phyloP scores from a whole-genome alignment of 2,329 filamentous ascomycete species.

The Diaporthe sp. region DNA sequence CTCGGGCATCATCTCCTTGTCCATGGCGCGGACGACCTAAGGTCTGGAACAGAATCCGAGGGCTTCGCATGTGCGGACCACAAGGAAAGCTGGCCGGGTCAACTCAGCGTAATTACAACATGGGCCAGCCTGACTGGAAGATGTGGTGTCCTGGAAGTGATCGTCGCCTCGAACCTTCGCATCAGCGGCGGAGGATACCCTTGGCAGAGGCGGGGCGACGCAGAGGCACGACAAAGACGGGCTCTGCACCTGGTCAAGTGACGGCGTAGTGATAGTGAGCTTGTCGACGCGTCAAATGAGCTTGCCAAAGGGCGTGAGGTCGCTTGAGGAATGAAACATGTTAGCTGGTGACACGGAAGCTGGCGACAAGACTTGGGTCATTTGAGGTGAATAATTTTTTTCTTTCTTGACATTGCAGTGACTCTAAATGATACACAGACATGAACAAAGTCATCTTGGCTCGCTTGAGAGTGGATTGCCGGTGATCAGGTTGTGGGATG shows the following conservation, averaged over 20 bases:
- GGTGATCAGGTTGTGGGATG: slow-evolving; percentile 14
- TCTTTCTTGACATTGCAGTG: slow-evolving; percentile 13
- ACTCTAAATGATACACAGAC: slow-evolving; percentile 30
- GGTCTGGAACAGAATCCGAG: not conserved
- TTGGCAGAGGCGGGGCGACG: not conserved
- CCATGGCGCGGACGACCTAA: slow-evolving; percentile 20
- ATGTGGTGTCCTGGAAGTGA: not conserved
- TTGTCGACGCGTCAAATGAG: slow-evolving; percentile 20
- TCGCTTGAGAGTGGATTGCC: slow-evolving; percentile 1
- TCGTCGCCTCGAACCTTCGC: not conserved
- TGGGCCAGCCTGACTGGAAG: not conserved
- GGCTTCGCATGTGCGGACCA: slow-evolving; percentile 18
- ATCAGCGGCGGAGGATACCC: not conserved
- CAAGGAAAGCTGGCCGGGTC: not conserved
- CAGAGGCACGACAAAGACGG: not conserved
- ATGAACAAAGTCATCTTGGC: slow-evolving; percentile 25
- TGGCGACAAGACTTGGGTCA: not conserved
- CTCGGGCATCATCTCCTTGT: slow-evolving; percentile 28
- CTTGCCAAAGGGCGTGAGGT: slow-evolving; percentile 20
- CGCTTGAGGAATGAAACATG: slow-evolving; percentile 24
- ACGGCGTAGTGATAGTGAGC: slow-evolving; percentile 3
- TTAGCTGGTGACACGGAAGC: slow-evolving; percentile 17
- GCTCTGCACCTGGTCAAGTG: not conserved
- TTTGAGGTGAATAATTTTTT: slow-evolving; percentile 11
- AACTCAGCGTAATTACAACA: not conserved